These are phyloP conservation scores for Perkinsus marinus DNA, from an alignment of 169 alveolate genomes.

Conservation along the genomic window DNA sequence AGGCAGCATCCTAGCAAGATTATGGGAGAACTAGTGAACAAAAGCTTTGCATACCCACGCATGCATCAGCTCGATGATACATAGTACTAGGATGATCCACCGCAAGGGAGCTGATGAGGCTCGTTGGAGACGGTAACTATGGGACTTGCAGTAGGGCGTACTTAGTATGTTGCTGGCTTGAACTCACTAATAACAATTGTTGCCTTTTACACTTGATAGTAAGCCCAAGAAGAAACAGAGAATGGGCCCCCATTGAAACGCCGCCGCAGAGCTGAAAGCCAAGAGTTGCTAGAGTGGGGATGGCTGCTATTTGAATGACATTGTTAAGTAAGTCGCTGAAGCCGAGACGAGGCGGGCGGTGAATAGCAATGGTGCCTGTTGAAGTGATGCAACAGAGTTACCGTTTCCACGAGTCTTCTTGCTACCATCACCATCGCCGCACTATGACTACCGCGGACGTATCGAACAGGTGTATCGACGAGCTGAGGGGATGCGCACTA, in stretches of 20 bases:
- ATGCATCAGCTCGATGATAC: neutral
- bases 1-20: neutral
- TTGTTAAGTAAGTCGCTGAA: neutral
- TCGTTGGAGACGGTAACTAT: neutral
- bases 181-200: neutral
- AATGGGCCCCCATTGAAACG: neutral
- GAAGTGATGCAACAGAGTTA: neutral
- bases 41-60: neutral
- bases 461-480: neutral
- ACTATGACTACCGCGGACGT: neutral
- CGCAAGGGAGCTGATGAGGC: neutral
- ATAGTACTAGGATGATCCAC: neutral
- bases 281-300: too few relatives aligned
- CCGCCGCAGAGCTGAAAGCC: neutral
- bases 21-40: neutral
- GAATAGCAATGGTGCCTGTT: neutral
- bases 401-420: neutral
- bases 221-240: neutral
- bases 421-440: neutral
- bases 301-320: neutral
- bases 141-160: neutral
- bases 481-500: neutral
- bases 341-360: neutral
- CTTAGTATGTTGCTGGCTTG: neutral
- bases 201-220: neutral